Conservation (phyloP, 139 green algal genomes). For the Penium margaritaceum region DNA sequence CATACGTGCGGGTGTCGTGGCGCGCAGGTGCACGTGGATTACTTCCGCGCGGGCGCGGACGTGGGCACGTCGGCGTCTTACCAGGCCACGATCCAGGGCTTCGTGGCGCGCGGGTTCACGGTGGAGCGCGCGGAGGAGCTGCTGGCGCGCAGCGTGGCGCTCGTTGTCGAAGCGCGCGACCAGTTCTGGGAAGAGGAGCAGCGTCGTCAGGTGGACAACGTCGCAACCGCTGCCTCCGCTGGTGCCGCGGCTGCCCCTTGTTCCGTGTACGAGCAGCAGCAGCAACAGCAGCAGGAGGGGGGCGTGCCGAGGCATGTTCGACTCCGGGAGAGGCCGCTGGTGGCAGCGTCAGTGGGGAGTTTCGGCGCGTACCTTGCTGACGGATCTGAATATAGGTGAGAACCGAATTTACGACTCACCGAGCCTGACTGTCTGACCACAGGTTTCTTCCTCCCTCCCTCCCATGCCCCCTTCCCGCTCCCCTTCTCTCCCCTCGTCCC, state of each 20-base stretch:
- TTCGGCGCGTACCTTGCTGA: constrained; percentile 44
- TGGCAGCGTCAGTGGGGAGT: constrained; percentile 41
- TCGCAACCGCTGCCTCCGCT: too few relatives aligned
- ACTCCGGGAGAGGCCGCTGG: constrained; percentile 14
- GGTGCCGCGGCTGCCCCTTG: too few relatives aligned
- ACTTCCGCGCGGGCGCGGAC: constrained; percentile 35
- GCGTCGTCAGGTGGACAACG: too few relatives aligned
- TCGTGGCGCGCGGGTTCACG: constrained; percentile 9
- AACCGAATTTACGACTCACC: too few relatives aligned
- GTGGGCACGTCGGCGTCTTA: constrained; percentile 41
- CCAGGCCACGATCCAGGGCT: constrained; percentile 42
- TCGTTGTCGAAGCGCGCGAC: constrained; percentile 33
- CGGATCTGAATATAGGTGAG: constrained; percentile 42
- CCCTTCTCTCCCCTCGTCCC: too few relatives aligned
- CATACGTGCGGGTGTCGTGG: too few relatives aligned
- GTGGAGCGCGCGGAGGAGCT: constrained; percentile 25
- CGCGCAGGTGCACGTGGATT: constrained; percentile 40
- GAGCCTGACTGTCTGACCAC: too few relatives aligned
- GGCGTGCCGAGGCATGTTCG: not conserved
- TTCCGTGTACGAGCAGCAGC: not conserved
- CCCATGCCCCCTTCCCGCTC: too few relatives aligned
- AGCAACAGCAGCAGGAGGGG: not conserved
- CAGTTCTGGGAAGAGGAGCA: constrained; percentile 34
- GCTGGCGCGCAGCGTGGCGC: constrained; percentile 24
- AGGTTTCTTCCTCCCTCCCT: too few relatives aligned